These are phyloP conservation scores for Hyaloperonospora arabidopsidis DNA, from an alignment of 352 stramenopile genomes.

Conservation along the genomic window DNA sequence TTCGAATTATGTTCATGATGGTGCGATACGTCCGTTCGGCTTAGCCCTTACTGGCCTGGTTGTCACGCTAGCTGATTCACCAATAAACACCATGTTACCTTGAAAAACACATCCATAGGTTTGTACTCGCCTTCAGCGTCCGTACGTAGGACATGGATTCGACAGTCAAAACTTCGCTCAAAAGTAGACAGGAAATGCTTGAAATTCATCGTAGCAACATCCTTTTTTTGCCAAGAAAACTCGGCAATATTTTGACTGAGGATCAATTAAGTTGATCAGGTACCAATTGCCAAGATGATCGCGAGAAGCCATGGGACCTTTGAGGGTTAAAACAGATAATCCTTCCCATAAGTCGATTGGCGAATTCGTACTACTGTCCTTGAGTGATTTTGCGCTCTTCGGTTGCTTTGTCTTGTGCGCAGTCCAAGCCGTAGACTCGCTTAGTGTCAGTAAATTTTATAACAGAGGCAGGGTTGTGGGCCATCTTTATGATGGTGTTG, in stretches of 20 bases:
- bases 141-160: background rate
- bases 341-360: background rate
- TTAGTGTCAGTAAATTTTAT: no score
- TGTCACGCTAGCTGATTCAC: background rate
- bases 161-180: background rate
- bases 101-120: background rate
- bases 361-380: background rate
- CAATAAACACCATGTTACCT: background rate
- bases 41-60: background rate
- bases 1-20: slow-evolving; percentile 13
- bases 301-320: background rate
- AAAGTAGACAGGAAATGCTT: background rate
- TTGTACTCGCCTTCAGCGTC: background rate
- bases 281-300: background rate
- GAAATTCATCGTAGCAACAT: background rate
- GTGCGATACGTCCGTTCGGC: background rate
- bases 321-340: background rate
- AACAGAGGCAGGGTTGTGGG: no score
- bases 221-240: background rate
- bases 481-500: no score
- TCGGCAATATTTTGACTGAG: background rate
- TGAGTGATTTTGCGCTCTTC: background rate
- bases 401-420: no score
- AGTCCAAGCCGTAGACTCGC: no score
- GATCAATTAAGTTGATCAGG: background rate